These are phyloP conservation scores for Arabidopsis arenosa DNA, from an alignment of 345 rosid species.

Conservation along the genomic window DNA sequence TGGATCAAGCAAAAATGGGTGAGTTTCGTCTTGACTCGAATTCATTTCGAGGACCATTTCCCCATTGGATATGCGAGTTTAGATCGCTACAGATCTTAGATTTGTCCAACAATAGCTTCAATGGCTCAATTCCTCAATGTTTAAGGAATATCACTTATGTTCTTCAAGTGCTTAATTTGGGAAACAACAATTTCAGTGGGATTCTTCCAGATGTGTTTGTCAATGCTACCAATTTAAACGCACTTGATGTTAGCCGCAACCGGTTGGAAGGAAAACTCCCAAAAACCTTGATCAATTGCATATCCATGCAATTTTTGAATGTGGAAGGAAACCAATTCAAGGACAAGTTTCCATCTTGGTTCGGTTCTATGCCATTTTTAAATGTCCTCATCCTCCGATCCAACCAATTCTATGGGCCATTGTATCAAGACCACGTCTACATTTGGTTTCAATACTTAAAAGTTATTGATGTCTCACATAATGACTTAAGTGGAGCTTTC, in stretches of 20 bases:
- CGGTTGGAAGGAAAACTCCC: constrained; percentile 29
- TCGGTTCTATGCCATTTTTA: constrained; percentile 33
- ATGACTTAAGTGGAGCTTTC: constrained; percentile 32
- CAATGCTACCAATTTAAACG: fast-evolving
- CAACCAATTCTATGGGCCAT: constrained; percentile 43
- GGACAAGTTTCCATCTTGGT: constrained; percentile 50
- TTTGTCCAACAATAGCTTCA: constrained; percentile 49
- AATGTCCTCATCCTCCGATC: constrained; percentile 45
- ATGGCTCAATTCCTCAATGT: constrained; percentile 43
- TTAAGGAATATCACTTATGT: background rate
- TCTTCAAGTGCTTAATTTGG: background rate
- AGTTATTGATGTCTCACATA: constrained; percentile 49
- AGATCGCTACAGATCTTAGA: constrained; percentile 28
- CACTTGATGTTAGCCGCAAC: constrained; percentile 21
- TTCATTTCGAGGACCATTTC: constrained; percentile 17
- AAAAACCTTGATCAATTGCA: constrained; percentile 42
- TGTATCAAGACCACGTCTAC: constrained; percentile 6
- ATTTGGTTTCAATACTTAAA: constrained; percentile 45
- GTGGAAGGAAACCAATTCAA: constrained; percentile 43
- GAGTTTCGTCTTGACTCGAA: background rate
- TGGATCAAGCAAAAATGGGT: background rate
- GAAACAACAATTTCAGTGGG: constrained; percentile 30
- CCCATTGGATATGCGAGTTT: constrained; percentile 41
- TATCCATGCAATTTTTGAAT: constrained; percentile 34
- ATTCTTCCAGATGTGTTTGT: background rate